Evolutionary conservation across 352 stramenopile genomes (phyloP), one percentile per base, ranked within the genome.

Genomic region (Phytopythium mirpurense): DNA sequence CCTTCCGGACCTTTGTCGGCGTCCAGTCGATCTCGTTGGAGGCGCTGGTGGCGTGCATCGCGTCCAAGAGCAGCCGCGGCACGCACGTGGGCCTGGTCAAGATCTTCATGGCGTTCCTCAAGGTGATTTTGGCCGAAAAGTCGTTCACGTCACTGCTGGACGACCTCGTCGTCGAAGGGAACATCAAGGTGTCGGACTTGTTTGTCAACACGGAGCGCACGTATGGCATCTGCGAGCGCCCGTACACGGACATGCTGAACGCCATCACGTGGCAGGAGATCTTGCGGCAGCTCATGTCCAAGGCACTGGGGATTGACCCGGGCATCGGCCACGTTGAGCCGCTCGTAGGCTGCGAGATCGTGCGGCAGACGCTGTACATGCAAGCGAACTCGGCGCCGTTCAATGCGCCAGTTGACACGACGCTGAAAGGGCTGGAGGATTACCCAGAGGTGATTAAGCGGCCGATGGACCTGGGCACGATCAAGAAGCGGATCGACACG

Each of bases 391-490:
- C 83, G 29, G 60, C 66, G 10, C 78, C 83, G 8, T 96, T 96
- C 58, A 87, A 92, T 24, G 54, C 70, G 27, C 89, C 89, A 5
- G 89, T 97, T 14, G 84, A 96, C 50, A 85, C 66, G 36, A 72
- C 70, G 24, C 36, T 74, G 8, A 84, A 96, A 51, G 84, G 84
- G 4, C 62, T 97, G 3, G 72, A 91, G 62, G 88, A 96, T 59
- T 97, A 97, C 46, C 51, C 72, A 8, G 67, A 93, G 32, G 62
- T 93, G 38, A 68, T 97, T 21, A 96, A 95, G 59, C 72, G 74
- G 23, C 90, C 90, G 19, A 97, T 97, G 84, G 90, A 97, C 72
- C 57, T 97, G 16, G 82, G 86, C 8, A 96, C 88, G 15, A 88
- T 97, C 34, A 86, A 87, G 51, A 74, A 72, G 32, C 83, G 72